phyloP scores from a whole-genome alignment of 2,329 filamentous ascomycete species.

The Oidium heveae region DNA sequence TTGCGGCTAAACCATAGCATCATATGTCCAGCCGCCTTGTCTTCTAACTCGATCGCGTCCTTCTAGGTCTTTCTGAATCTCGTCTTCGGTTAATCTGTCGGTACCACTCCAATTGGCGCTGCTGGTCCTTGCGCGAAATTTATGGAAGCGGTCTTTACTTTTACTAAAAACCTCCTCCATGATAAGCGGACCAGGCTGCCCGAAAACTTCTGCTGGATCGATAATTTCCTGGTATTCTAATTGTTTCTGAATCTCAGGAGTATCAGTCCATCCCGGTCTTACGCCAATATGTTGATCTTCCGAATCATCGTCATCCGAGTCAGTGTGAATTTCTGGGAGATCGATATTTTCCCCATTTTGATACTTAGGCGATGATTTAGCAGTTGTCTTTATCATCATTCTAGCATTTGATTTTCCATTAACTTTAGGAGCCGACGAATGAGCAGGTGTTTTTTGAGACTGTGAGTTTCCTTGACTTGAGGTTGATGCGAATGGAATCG shows the following conservation, averaged over 20 bases:
- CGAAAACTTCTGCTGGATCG: constrained; percentile 70
- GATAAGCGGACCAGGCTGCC: constrained; percentile 61
- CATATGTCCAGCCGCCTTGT: constrained; percentile 66
- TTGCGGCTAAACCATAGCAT: constrained; percentile 11
- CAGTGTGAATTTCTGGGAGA: constrained; percentile 83
- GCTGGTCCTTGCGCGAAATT: constrained; percentile 74
- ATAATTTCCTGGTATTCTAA: constrained; percentile 63
- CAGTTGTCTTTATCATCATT: constrained; percentile 31
- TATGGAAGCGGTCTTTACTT: constrained; percentile 62
- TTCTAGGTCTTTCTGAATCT: constrained; percentile 56
- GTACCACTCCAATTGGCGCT: constrained; percentile 81
- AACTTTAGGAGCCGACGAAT: constrained; percentile 20
- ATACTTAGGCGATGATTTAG: constrained; percentile 57
- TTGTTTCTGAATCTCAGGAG: constrained; percentile 52
- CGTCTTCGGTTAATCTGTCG: constrained; percentile 66
- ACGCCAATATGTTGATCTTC: constrained; percentile 31
- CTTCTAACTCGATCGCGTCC: constrained; percentile 54
- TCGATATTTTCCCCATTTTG: constrained; percentile 76
- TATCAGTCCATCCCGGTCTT: constrained; percentile 69
- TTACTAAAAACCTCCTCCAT: constrained; percentile 95
- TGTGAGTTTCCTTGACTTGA: constrained; percentile 25
- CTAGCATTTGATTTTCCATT: constrained; percentile 26
- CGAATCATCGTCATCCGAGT: constrained; percentile 67
- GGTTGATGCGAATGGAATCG: constrained; percentile 66
- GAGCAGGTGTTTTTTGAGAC: constrained; percentile 41